Percentiles rank a stretch among this genome's conserved stretches.
Evolutionary conservation across 495 filamentous ascomycete genomes (phyloP).

Genomic region (Penicillium silybi): DNA sequence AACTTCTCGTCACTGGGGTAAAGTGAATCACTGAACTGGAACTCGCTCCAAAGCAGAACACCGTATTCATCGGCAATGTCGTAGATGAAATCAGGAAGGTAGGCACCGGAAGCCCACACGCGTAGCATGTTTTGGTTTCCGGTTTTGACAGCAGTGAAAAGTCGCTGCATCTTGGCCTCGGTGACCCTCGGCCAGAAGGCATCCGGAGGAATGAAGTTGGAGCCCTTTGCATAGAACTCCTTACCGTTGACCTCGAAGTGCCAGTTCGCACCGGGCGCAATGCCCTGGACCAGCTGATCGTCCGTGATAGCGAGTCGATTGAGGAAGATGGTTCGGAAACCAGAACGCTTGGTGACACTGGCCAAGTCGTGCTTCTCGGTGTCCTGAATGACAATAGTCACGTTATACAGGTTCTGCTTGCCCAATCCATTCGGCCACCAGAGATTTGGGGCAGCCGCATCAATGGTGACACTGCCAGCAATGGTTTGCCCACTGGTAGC

Average conservation of each 20-base stretch:
- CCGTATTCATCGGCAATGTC: slow-evolving; percentile 64
- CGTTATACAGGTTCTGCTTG: slow-evolving; percentile 55
- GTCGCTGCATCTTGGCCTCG: slow-evolving; percentile 44
- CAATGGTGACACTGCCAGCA: slow-evolving; percentile 47
- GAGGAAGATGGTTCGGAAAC: slow-evolving; percentile 65
- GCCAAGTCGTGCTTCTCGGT: slow-evolving; percentile 15
- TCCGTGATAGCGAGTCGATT: slow-evolving; percentile 59
- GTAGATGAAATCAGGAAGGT: slow-evolving; percentile 64
- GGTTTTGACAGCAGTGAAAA: slow-evolving; percentile 54
- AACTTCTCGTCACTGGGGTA: slow-evolving; percentile 57
- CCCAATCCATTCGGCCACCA: slow-evolving; percentile 65
- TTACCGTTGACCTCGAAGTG: slow-evolving; percentile 68
- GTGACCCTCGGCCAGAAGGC: slow-evolving; percentile 65
- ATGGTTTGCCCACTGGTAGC: slow-evolving; percentile 44
- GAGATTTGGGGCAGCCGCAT: slow-evolving; percentile 45
- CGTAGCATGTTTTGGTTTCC: slow-evolving; percentile 70
- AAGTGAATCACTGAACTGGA: slow-evolving; percentile 61
- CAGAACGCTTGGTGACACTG: slow-evolving; percentile 52
- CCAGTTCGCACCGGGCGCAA: slow-evolving; percentile 63
- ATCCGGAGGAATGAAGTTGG: slow-evolving; percentile 64
- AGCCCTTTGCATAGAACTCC: slow-evolving; percentile 65
- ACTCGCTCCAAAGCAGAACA: slow-evolving; percentile 65
- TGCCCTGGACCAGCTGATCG: slow-evolving; percentile 51
- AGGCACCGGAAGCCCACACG: slow-evolving; percentile 62
- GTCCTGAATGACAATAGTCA: slow-evolving; percentile 47